Evolutionary conservation across 257 asterid species (phyloP).

Genomic region (Schizonepeta tenuifolia): DNA sequence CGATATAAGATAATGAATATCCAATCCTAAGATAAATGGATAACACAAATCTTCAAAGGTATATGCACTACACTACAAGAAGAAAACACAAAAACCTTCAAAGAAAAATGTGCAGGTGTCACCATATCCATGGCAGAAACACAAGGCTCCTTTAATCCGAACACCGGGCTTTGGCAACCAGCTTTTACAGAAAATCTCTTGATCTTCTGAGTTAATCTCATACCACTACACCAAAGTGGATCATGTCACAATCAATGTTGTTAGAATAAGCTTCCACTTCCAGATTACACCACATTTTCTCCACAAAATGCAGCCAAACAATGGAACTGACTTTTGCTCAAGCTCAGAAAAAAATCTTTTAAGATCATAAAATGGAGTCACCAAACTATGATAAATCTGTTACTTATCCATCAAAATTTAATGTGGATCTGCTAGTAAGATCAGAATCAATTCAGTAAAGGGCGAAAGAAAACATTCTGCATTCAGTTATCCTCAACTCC

Average conservation of each 20-base stretch:
- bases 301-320: neutral
- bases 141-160: conserved; percentile 84
- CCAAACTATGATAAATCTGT: neutral
- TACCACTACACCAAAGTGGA: conserved; percentile 66
- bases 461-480: neutral
- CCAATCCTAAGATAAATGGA: neutral
- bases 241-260: conserved; percentile 15
- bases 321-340: neutral
- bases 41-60: too few relatives aligned
- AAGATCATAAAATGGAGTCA: neutral
- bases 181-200: conserved; percentile 90
- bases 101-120: conserved; percentile 99
- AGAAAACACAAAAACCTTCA: conserved; percentile 70
- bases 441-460: neutral
- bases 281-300: neutral
- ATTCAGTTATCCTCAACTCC: conserved; percentile 3
- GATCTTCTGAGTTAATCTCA: conserved; percentile 76
- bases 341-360: neutral
- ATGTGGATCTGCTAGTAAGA: neutral
- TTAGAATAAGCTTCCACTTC: conserved; percentile 4
- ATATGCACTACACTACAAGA: too few relatives aligned
- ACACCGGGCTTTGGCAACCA: conserved; percentile 96
- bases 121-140: conserved; percentile 97
- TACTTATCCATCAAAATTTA: neutral
- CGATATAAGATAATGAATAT: neutral